These are phyloP conservation scores for Tympanopsis confertula DNA, from an alignment of 2,329 filamentous ascomycete species.

Conservation along the genomic window DNA sequence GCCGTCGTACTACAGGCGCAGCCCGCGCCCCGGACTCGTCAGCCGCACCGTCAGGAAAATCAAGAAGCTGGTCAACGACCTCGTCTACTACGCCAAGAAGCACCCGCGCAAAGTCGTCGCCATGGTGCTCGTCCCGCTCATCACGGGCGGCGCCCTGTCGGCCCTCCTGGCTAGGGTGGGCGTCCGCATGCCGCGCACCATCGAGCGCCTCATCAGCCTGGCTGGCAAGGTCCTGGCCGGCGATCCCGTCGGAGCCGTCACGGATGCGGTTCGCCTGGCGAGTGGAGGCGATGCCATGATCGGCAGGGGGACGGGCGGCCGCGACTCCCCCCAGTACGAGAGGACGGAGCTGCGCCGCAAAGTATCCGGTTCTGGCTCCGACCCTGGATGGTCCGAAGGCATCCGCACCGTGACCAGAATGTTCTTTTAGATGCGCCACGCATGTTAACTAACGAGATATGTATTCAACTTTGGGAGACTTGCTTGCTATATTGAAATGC, in stretches of 20 bases:
- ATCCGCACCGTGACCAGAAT: no score
- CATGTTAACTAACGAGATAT: neutral
- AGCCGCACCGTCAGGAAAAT: conserved; percentile 63
- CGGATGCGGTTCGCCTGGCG: conserved; percentile 44
- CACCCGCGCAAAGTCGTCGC: conserved; percentile 82
- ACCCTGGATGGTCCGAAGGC: no score
- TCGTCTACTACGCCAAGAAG: conserved; percentile 68
- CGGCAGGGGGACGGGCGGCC: no score
- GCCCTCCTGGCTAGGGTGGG: conserved; percentile 71
- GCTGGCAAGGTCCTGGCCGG: conserved; percentile 36
- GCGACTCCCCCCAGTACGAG: no score
- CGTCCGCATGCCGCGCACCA: conserved; percentile 55
- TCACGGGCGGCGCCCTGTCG: conserved; percentile 72
- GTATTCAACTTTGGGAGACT: no score
- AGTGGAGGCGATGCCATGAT: conserved; percentile 14
- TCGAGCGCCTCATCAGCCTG: conserved; percentile 47
- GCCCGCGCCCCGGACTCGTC: conserved; percentile 70
- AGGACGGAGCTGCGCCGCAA: no score
- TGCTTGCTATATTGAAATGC: no score
- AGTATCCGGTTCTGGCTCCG: no score
- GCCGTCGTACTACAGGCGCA: conserved; percentile 63
- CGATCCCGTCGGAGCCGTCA: conserved; percentile 34
- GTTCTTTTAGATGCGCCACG: neutral
- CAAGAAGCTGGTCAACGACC: conserved; percentile 67
- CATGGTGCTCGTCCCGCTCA: conserved; percentile 74